phyloP scores from a whole-genome alignment of 495 filamentous ascomycete genomes.

The Diplogelasinospora grovesii region DNA sequence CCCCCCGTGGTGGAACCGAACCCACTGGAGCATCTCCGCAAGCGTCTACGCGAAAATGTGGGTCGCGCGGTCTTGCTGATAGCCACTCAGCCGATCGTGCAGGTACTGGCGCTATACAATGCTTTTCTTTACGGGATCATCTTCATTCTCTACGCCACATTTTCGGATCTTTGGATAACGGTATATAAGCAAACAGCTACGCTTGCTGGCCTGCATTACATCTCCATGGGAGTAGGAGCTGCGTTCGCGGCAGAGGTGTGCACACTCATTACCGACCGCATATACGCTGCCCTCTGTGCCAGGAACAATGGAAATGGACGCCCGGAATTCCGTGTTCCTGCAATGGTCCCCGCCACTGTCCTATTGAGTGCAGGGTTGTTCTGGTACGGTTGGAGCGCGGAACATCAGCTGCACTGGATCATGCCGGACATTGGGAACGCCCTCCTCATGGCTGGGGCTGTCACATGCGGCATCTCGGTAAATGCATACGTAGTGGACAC shows the following conservation, averaged over 20 bases:
- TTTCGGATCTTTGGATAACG: conserved; percentile 50
- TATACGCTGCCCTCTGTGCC: conserved; percentile 13
- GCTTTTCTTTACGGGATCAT: conserved; percentile 66
- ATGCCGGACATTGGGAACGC: too few relatives aligned
- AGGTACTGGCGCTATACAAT: conserved; percentile 57
- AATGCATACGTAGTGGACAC: conserved; percentile 74
- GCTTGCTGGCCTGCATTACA: conserved; percentile 49
- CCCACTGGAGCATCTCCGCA: conserved; percentile 22
- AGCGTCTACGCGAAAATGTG: conserved; percentile 47
- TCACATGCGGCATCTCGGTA: conserved; percentile 55
- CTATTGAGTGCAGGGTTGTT: conserved; percentile 11
- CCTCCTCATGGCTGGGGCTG: too few relatives aligned
- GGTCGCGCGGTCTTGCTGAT: conserved; percentile 48
- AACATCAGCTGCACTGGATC: conserved; percentile 4
- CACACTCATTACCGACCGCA: conserved; percentile 16
- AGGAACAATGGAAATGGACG: conserved; percentile 37
- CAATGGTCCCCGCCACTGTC: conserved; percentile 42
- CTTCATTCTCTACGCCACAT: conserved; percentile 67
- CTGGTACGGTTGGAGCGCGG: conserved; percentile 1
- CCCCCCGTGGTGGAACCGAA: conserved; percentile 27
- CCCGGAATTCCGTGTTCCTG: conserved; percentile 67
- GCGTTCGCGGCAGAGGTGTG: conserved; percentile 17
- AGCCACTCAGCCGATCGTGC: conserved; percentile 52
- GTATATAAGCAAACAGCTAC: conserved; percentile 49
- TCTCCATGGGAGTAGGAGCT: conserved; percentile 32